Evolutionary conservation across 495 filamentous ascomycete genomes (phyloP).

Genomic region (Aspergillus bertholletiae): DNA sequence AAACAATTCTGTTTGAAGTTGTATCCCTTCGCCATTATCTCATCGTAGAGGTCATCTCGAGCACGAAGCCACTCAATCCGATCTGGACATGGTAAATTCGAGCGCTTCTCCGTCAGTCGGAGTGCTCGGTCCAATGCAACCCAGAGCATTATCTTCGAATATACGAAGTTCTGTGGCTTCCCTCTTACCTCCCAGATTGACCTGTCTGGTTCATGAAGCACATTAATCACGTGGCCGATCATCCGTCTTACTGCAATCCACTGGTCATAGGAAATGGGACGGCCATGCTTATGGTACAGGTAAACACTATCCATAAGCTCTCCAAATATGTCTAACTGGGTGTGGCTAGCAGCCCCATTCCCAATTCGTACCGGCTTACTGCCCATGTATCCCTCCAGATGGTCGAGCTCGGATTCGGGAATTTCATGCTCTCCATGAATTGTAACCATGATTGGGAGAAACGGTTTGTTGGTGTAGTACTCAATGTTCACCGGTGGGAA

Average conservation of each 20-base stretch:
- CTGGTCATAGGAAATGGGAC: slow-evolving; percentile 69
- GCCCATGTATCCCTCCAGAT: slow-evolving; percentile 64
- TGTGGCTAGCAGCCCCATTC: slow-evolving; percentile 70
- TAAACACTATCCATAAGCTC: slow-evolving; percentile 75
- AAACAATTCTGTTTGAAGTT: slow-evolving; percentile 62
- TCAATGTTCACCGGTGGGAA: slow-evolving; percentile 36
- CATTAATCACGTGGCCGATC: slow-evolving; percentile 46
- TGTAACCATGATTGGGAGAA: slow-evolving; percentile 76
- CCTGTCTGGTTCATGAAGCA: slow-evolving; percentile 61
- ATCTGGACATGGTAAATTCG: slow-evolving; percentile 63
- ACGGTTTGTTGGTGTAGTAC: slow-evolving; percentile 36
- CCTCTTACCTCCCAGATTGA: slow-evolving; percentile 77
- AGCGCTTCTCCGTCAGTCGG: slow-evolving; percentile 65
- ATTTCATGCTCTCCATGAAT: slow-evolving; percentile 70
- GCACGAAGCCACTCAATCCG: slow-evolving; percentile 57
- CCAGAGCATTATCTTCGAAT: slow-evolving; percentile 75
- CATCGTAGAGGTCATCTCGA: slow-evolving; percentile 64
- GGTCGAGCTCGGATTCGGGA: slow-evolving; percentile 60
- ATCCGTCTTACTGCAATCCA: slow-evolving; percentile 61
- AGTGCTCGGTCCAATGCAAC: slow-evolving; percentile 70
- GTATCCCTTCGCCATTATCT: slow-evolving; percentile 68
- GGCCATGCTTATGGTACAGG: slow-evolving; percentile 73
- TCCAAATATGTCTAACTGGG: slow-evolving; percentile 73
- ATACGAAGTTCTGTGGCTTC: slow-evolving; percentile 67
- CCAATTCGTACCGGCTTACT: slow-evolving; percentile 70